Conservation (phyloP, 495 filamentous ascomycete genomes). For the Hypoxylon fragiforme region DNA sequence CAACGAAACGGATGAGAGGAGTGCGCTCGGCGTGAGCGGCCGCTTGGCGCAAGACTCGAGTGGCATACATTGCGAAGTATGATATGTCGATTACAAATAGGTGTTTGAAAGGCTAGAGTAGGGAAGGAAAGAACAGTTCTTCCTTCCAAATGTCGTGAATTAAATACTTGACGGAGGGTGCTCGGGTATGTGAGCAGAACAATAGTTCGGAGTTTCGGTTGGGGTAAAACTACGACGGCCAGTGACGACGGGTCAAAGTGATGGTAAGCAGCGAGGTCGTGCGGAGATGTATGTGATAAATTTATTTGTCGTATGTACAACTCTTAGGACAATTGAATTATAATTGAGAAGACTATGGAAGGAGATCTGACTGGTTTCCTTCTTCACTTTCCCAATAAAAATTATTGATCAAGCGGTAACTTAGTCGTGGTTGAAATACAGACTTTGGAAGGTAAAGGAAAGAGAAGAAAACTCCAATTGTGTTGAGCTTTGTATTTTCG, state of each 20-base stretch:
- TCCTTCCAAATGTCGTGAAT: no score
- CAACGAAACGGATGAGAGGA: slow-evolving; percentile 89
- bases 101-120: neutral
- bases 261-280: slow-evolving; percentile 15
- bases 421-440: no score
- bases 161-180: no score
- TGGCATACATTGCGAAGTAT: slow-evolving; percentile 60
- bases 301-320: no score
- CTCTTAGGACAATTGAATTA: neutral
- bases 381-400: neutral
- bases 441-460: neutral
- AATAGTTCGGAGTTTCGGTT: slow-evolving; percentile 25
- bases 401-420: neutral
- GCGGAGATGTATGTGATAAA: no score
- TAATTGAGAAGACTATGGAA: no score
- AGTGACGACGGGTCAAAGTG: no score
- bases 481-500: slow-evolving; percentile 11
- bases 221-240: slow-evolving; percentile 13
- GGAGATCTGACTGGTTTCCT: no score
- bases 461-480: neutral
- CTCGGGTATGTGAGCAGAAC: slow-evolving; percentile 1
- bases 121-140: neutral
- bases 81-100: neutral
- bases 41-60: slow-evolving; percentile 67
- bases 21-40: slow-evolving; percentile 65